Conservation (phyloP, 805 yeast species). For the Kazachstania viticola region DNA sequence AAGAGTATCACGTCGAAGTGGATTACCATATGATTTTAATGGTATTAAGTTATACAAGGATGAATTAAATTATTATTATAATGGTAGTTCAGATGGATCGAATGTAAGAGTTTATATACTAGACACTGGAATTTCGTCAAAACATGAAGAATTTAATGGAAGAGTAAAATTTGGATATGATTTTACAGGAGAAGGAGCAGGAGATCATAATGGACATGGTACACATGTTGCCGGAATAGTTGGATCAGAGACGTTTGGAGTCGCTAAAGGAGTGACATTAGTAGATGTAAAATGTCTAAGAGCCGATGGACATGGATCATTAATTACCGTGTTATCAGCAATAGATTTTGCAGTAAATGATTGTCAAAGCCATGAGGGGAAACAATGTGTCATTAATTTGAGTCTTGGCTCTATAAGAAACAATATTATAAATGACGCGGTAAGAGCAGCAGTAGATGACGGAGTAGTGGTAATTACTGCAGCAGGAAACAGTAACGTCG, state of each 20-base stretch:
- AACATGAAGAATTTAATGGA: conserved; percentile 52
- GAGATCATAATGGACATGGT: conserved; percentile 86
- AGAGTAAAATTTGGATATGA: conserved; percentile 51
- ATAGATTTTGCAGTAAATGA: conserved; percentile 72
- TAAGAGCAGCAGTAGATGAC: conserved; percentile 73
- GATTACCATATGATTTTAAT: conserved; percentile 21
- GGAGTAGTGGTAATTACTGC: conserved; percentile 91
- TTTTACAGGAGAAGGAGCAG: conserved; percentile 43
- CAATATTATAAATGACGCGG: conserved; percentile 72
- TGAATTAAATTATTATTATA: conserved; percentile 36
- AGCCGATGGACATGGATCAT: conserved; percentile 68
- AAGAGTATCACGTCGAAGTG: conserved; percentile 42
- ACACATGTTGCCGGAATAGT: conserved; percentile 93
- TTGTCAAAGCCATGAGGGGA: conserved; percentile 41
- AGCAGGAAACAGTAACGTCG: conserved; percentile 87
- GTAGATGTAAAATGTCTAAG: conserved; percentile 77
- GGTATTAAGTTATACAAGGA: conserved; percentile 12
- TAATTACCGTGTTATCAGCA: conserved; percentile 75
- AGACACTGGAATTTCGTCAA: conserved; percentile 64
- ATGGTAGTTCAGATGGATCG: conserved; percentile 59
- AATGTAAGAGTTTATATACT: conserved; percentile 70
- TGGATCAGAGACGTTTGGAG: conserved; percentile 67
- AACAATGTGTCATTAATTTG: conserved; percentile 83
- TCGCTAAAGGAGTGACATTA: conserved; percentile 63
- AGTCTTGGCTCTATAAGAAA: conserved; percentile 89